Base-by-base conservation (phyloP, 257 asterid species). In the Solanum etuberosum region DNA sequence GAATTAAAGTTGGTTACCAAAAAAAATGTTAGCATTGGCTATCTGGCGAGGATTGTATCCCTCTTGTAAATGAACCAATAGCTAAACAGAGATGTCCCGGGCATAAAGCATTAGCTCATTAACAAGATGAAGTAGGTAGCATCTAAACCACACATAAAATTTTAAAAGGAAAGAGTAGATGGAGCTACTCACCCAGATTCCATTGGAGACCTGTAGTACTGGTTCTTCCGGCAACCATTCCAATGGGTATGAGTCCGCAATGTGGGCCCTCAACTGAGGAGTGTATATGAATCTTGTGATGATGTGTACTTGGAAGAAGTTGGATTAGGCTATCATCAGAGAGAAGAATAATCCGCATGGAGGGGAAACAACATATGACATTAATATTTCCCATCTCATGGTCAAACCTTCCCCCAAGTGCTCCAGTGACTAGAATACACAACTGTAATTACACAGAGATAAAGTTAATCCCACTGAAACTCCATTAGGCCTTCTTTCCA, bases 341-440 rank as follows among this genome's bases (percentile, higher is more conserved):
- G 85, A 97, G 86, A 89, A 97, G 97, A 90, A 94, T 85, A 87
- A 97, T 93, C 68, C 91, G 90, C 59, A 88, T 88, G 90, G 88
- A 87, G 12, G 98, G 88, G 92, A 97, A 97, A 78, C 78, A 91
- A 82, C 93, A 97, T 31, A 95, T 85, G 13, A 95, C 96, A 34
- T 97, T 96, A 90, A 95, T 94, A 82, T 97, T 97, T 80, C 98
- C 99, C 88, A 93, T 89, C 92, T 97, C 99, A 57, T 96, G 99
- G 86, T 97, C 98, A 86, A 96, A 97, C 90, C 99, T 94, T 87
- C 99, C 99, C 88, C 99, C 99, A 83, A 96, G 98, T 57, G 98
- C 99, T 85, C 99, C 99, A 35, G 94, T 93, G 85, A 91, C 99
- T 86, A 95, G 98, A 89, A 97, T 90, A 91, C 94, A 91, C 57